Conservation (phyloP, 108 stramenopile species). For the Stephanodiscus triporus region DNA sequence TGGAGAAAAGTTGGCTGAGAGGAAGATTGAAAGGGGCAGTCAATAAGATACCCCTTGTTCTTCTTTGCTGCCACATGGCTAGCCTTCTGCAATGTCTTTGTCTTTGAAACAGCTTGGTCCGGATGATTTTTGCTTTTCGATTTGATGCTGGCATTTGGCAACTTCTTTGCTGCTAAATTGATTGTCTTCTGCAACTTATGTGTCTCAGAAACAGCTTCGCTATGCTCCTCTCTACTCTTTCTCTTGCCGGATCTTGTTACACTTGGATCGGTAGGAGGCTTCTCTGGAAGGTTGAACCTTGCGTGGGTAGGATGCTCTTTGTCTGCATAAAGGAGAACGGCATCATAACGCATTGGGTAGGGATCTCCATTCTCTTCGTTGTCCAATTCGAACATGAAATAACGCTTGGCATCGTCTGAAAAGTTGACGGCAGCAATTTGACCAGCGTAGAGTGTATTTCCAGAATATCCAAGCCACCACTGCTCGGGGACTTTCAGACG, state of each 20-base stretch:
- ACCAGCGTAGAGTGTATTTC: background rate
- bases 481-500: background rate
- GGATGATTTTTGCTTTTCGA: background rate
- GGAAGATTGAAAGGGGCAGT: background rate
- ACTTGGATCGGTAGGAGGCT: conserved; percentile 1
- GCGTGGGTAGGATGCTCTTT: background rate
- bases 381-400: background rate
- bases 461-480: background rate
- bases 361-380: background rate
- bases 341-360: conserved; percentile 1
- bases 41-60: background rate
- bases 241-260: background rate
- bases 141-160: background rate
- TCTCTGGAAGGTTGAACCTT: background rate
- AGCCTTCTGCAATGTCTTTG: background rate
- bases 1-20: background rate
- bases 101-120: background rate
- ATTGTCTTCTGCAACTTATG: background rate
- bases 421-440: background rate
- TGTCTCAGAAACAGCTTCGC: background rate
- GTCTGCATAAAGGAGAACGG: background rate
- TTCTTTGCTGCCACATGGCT: background rate
- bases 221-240: background rate
- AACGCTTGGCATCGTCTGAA: background rate
- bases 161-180: background rate